A percentile compares a stretch with the other conserved stretches of the same genome.
phyloP scores from a whole-genome alignment of 2,329 filamentous ascomycete genomes.

The Aspergillus tubingensis region DNA sequence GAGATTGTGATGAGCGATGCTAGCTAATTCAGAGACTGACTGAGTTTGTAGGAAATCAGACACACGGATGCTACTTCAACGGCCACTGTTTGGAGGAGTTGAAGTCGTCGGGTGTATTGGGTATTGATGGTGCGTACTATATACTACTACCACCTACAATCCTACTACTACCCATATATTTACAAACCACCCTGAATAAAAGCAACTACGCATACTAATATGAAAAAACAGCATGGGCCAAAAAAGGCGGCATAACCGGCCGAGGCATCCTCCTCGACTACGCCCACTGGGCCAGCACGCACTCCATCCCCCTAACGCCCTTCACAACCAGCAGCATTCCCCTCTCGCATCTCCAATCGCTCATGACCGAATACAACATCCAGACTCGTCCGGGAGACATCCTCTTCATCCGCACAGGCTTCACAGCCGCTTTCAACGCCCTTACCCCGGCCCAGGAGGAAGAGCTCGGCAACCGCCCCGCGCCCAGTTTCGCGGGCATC shows the following conservation, averaged over 20 bases:
- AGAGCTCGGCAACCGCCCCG: slow-evolving; percentile 33
- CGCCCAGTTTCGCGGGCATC: slow-evolving; percentile 44
- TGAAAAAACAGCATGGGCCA: slow-evolving; percentile 34
- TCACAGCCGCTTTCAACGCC: slow-evolving; percentile 48
- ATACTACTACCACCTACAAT: no score
- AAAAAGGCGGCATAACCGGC: slow-evolving; percentile 44
- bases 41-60: slow-evolving; percentile 41
- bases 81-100: slow-evolving; percentile 44
- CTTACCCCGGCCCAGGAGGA: slow-evolving; percentile 41
- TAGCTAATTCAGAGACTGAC: no score
- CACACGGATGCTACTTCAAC: slow-evolving; percentile 46
- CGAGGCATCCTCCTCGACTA: slow-evolving; percentile 54
- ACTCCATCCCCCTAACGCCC: slow-evolving; percentile 40
- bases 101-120: slow-evolving; percentile 39
- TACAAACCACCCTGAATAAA: no score
- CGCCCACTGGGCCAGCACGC: slow-evolving; percentile 44
- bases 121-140: slow-evolving; percentile 39
- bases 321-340: slow-evolving; percentile 50
- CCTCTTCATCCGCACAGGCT: slow-evolving; percentile 58
- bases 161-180: no score
- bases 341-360: slow-evolving; percentile 44
- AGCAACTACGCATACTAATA: background rate
- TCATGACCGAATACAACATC: slow-evolving; percentile 48
- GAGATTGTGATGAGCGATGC: no score
- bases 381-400: slow-evolving; percentile 54